A percentile compares a stretch with the other conserved stretches of the same genome.
These are phyloP conservation scores for Kodamaea leandrae DNA, from an alignment of 805 yeast species.

Conservation along the genomic window DNA sequence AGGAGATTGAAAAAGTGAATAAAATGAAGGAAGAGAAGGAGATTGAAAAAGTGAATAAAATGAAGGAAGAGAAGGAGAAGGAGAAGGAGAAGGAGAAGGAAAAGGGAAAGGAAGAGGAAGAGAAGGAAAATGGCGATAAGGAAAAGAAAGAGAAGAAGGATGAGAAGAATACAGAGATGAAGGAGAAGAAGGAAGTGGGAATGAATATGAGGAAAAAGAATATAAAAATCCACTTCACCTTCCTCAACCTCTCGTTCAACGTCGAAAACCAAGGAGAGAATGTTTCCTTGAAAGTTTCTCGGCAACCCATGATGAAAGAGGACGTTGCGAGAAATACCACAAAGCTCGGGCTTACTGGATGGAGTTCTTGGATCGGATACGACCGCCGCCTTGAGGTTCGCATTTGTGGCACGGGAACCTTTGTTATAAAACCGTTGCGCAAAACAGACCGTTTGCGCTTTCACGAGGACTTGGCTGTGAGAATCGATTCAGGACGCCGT, in stretches of 20 bases:
- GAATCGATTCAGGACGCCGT: too few species aligned
- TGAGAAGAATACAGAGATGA: background rate
- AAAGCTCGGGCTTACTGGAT: constrained; percentile 4
- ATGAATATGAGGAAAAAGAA: too few species aligned
- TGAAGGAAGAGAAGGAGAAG: background rate
- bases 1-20: constrained; percentile 16
- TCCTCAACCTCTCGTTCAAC: too few species aligned
- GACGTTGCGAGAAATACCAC: constrained; percentile 10
- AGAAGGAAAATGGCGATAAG: background rate
- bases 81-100: background rate
- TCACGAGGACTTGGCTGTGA: too few species aligned
- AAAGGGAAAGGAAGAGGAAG: background rate
- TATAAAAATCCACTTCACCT: too few species aligned
- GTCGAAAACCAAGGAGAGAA: too few species aligned
- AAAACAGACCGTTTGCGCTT: background rate
- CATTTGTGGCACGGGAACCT: constrained; percentile 7
- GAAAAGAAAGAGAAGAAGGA: background rate
- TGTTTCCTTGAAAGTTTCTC: constrained; percentile 12
- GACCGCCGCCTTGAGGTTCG: constrained; percentile 43
- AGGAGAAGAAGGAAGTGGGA: too few species aligned
- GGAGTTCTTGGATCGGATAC: constrained; percentile 35
- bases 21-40: background rate
- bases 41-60: background rate
- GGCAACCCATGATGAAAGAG: constrained; percentile 23
- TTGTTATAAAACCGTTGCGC: constrained; percentile 3